Evolutionary conservation across 331 rosid species (phyloP).

Genomic region (Pyrus hybrid): DNA sequence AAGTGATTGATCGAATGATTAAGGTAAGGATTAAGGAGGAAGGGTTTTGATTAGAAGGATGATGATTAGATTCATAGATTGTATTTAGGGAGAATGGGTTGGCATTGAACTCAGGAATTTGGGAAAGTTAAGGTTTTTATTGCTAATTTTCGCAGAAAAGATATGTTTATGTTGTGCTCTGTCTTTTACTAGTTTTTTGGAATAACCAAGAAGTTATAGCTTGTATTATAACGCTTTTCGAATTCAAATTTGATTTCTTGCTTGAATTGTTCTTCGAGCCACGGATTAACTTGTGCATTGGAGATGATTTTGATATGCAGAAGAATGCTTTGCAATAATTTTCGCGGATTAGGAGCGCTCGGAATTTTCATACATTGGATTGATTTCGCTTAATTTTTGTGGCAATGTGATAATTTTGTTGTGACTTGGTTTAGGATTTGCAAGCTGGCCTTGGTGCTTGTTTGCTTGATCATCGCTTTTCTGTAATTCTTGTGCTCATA

Average conservation of each 20-base stretch:
- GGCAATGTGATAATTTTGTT: neutral
- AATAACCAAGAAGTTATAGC: neutral
- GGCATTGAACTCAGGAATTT: neutral
- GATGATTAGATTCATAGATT: neutral
- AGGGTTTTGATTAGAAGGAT: neutral
- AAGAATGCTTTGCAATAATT: neutral
- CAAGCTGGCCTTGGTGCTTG: too few relatives aligned
- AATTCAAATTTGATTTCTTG: neutral
- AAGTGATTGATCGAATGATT: conserved; percentile 16
- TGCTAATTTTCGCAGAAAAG: neutral
- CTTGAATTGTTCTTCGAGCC: neutral
- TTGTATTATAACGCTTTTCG: neutral
- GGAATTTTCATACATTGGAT: neutral
- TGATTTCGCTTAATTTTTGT: neutral
- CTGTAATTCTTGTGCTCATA: neutral
- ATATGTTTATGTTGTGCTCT: neutral
- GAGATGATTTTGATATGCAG: neutral
- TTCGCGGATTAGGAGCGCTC: neutral
- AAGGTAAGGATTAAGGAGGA: neutral
- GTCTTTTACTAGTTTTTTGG: neutral
- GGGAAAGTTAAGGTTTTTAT: neutral
- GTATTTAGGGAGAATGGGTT: neutral
- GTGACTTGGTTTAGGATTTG: too few relatives aligned
- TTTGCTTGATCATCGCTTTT: too few relatives aligned
- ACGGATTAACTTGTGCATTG: neutral